Percentiles rank a stretch among this genome's conserved stretches.
Evolutionary conservation across 108 stramenopile species (phyloP).

Genomic region (Conticribra weissflogii): DNA sequence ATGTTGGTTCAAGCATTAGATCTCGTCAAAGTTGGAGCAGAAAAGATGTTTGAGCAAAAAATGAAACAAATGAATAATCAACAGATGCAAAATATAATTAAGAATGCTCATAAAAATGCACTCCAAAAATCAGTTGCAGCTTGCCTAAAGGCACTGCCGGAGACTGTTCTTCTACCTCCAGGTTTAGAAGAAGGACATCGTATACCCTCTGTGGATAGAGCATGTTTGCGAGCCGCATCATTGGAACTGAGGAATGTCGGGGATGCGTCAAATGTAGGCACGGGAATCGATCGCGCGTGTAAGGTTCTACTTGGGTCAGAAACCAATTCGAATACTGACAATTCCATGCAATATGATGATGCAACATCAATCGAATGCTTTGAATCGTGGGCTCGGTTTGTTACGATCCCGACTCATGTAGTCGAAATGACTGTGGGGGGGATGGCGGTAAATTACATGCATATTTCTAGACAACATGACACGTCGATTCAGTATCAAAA

Average conservation of each 20-base stretch:
- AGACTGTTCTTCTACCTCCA: constrained; percentile 64
- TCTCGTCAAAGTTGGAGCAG: constrained; percentile 15
- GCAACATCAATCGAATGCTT: constrained; percentile 33
- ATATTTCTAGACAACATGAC: too few relatives aligned
- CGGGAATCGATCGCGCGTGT: constrained; percentile 61
- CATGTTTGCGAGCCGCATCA: constrained; percentile 66
- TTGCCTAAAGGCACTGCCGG: constrained; percentile 64
- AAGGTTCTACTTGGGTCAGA: constrained; percentile 27
- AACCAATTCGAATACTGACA: not conserved
- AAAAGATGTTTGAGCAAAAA: not conserved
- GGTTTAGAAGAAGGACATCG: constrained; percentile 64
- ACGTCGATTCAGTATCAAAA: constrained; percentile 1
- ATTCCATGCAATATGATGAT: constrained; percentile 4
- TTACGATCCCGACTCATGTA: constrained; percentile 63
- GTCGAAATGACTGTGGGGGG: constrained; percentile 40
- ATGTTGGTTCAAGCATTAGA: constrained; percentile 53
- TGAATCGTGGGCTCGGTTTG: constrained; percentile 76
- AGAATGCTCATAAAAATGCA: constrained; percentile 27
- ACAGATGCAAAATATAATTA: constrained; percentile 6
- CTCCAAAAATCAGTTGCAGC: constrained; percentile 37
- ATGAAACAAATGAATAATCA: constrained; percentile 3
- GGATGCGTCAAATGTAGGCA: not conserved
- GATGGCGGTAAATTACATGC: constrained; percentile 30
- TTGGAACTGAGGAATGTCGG: constrained; percentile 53
- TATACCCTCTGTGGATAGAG: constrained; percentile 72